Percentiles rank a stretch among this genome's conserved stretches.
phyloP scores from a whole-genome alignment of 352 stramenopile species.

The Globisporangium parvum region DNA sequence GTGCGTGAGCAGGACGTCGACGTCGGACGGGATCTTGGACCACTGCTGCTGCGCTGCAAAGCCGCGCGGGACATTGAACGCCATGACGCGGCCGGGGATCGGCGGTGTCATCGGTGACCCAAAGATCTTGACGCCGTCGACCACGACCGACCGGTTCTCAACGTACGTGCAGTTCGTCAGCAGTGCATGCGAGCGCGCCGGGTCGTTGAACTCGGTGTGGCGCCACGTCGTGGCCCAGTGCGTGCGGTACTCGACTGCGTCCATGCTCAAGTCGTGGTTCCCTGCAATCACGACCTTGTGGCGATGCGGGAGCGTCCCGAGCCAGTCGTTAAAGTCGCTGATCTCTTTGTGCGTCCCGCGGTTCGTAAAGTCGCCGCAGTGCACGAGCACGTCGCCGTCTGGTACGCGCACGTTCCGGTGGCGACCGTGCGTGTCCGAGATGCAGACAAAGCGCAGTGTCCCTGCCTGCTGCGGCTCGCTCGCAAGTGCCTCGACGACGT shows the following conservation, averaged over 20 bases:
- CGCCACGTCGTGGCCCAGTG: constrained; percentile 58
- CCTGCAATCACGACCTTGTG: constrained; percentile 80
- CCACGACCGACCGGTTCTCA: constrained; percentile 60
- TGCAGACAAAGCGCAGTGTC: constrained; percentile 66
- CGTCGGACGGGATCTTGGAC: constrained; percentile 56
- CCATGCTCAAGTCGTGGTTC: constrained; percentile 80
- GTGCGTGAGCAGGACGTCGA: constrained; percentile 89
- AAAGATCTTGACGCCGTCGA: constrained; percentile 72
- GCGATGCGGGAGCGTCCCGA: constrained; percentile 60
- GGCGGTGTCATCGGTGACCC: constrained; percentile 71
- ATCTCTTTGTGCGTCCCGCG: constrained; percentile 66
- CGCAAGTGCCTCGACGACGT: constrained; percentile 19
- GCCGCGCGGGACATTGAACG: constrained; percentile 66
- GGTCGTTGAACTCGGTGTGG: constrained; percentile 63
- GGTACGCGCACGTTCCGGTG: constrained; percentile 65
- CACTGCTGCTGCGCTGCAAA: constrained; percentile 64
- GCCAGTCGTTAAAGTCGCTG: constrained; percentile 70
- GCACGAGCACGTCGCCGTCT: constrained; percentile 80
- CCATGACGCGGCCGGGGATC: constrained; percentile 58
- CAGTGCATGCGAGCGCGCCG: constrained; percentile 32
- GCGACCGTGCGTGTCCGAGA: constrained; percentile 78
- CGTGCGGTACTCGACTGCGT: constrained; percentile 55
- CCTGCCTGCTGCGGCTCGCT: constrained; percentile 40
- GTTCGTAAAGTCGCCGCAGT: constrained; percentile 89
- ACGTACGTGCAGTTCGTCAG: constrained; percentile 74